A percentile compares a stretch with the other conserved stretches of the same genome.
phyloP scores from a whole-genome alignment of 2,329 filamentous ascomycete genomes.

The Exophiala alcalophila region DNA sequence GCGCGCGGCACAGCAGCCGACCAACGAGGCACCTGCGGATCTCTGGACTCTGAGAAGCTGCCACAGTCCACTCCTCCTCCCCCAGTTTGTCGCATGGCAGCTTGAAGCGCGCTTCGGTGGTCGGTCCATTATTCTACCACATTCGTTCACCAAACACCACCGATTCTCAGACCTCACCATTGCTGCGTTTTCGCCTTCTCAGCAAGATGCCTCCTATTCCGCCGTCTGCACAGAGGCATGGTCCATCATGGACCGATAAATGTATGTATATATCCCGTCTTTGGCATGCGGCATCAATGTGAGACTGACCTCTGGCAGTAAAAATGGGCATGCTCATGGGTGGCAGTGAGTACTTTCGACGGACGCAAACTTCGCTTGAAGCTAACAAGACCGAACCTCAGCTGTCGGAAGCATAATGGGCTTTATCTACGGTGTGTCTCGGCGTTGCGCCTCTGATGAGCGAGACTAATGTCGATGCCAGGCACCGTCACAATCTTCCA shows the following conservation, averaged over 20 bases:
- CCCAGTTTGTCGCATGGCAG: no score
- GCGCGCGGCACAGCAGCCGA: no score
- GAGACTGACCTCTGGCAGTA: slow-evolving; percentile 55
- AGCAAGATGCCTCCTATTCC: slow-evolving; percentile 35
- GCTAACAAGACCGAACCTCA: slow-evolving; percentile 41
- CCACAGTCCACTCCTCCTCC: no score
- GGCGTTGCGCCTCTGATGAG: not conserved
- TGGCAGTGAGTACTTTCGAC: slow-evolving; percentile 85
- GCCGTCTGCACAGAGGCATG: slow-evolving; percentile 38
- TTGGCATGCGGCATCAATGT: not conserved
- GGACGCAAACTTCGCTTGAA: no score
- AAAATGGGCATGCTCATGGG: slow-evolving; percentile 99
- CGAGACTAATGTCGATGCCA: slow-evolving; percentile 39
- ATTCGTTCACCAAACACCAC: no score
- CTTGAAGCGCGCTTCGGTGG: no score
- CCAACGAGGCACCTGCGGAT: no score
- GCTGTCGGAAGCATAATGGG: slow-evolving; percentile 95
- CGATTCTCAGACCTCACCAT: no score
- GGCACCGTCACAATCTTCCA: slow-evolving; percentile 92
- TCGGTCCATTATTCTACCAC: no score
- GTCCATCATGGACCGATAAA: slow-evolving; percentile 69
- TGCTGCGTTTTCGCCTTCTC: no score
- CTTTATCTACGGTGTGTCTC: slow-evolving; percentile 81
- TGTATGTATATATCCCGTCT: slow-evolving; percentile 47
- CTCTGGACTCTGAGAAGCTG: no score